These are phyloP conservation scores for Meredithiella fracta DNA, from an alignment of 2,329 filamentous ascomycete genomes.

Conservation along the genomic window DNA sequence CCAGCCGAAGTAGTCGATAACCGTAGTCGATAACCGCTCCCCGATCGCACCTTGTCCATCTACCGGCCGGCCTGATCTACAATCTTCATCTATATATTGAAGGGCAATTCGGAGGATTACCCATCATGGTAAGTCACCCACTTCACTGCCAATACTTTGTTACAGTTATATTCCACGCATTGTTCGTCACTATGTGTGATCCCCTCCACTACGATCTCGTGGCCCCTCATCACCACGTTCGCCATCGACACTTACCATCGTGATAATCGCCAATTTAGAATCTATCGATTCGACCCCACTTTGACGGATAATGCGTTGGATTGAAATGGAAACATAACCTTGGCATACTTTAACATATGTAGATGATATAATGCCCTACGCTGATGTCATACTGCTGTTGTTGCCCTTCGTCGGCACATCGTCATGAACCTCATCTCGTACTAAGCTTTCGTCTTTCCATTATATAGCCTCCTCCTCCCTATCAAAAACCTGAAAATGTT, in stretches of 20 bases:
- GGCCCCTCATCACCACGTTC: neutral
- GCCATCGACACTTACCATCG: neutral
- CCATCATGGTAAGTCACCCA: slow-evolving; percentile 20
- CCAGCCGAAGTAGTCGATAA: slow-evolving; percentile 2
- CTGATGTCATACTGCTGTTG: neutral
- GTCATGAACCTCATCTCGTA: neutral
- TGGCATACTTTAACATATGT: neutral
- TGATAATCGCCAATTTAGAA: too few relatives aligned
- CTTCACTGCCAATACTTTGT: neutral
- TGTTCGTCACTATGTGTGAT: neutral
- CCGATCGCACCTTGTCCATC: neutral
- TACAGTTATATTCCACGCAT: neutral
- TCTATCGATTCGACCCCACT: too few relatives aligned
- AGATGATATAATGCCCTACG: neutral
- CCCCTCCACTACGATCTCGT: neutral
- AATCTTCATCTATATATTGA: neutral
- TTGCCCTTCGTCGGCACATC: neutral
- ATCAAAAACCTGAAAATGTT: slow-evolving; percentile 98
- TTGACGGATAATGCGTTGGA: too few relatives aligned
- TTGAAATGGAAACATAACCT: too few relatives aligned
- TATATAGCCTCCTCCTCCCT: slow-evolving; percentile 73
- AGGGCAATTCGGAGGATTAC: slow-evolving; percentile 14
- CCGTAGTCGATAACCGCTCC: slow-evolving; percentile 4
- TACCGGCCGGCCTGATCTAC: slow-evolving; percentile 10
- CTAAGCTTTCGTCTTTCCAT: slow-evolving; percentile 9